Base-by-base conservation (phyloP, 495 filamentous ascomycete species). In the Gamarada debralockiae region DNA sequence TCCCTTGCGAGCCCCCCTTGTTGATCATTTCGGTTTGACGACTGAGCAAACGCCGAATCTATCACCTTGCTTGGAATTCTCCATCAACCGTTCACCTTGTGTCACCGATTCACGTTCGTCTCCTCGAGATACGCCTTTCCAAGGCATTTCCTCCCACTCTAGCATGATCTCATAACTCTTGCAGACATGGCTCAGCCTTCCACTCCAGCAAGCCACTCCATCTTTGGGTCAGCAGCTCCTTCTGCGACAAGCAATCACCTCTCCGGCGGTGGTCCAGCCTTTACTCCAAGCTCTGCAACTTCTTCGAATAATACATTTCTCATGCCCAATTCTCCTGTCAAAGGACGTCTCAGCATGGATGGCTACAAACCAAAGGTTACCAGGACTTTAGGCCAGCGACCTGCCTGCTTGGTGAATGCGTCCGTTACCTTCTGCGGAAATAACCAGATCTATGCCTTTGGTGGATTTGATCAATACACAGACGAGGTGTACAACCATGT, bases 401-500 rank as follows among this genome's bases (percentile, higher is more conserved):
- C 95, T 8, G 90, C 95, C 44, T 97, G 93, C 63, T 79, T 98
- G 36, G 92, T 97, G 48, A 97, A 97, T 75, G 93, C 93, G 49
- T 97, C 95, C 13, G 91, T 97, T 47, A 97, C 93, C 15, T 96
- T 95, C 68, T 95, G 92, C 63, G 89, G 90, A 40, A 89, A 95
- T 68, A 91, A 96, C 70, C 82, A 88, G 65, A 97, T 98, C 59
- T 97, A 96, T 70, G 93, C 92, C 22, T 98, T 98, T 71, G 93
- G 93, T 12, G 93, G 93, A n/a, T 98, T 98, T 60, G 93, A 98
- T 64, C 92, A 96, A 65, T 97, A 93, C 64, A 97, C 93, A 8
- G 93, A 98, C 67, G 93, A 98, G 77, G 93, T 98, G 22, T 98
- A 97, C 74, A 98, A 98, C 64, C 95, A 97, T 72, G 93, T 98